phyloP scores from a whole-genome alignment of 1,284 basidiomycete species.

The Cutaneotrichosporon cyanovorans region DNA sequence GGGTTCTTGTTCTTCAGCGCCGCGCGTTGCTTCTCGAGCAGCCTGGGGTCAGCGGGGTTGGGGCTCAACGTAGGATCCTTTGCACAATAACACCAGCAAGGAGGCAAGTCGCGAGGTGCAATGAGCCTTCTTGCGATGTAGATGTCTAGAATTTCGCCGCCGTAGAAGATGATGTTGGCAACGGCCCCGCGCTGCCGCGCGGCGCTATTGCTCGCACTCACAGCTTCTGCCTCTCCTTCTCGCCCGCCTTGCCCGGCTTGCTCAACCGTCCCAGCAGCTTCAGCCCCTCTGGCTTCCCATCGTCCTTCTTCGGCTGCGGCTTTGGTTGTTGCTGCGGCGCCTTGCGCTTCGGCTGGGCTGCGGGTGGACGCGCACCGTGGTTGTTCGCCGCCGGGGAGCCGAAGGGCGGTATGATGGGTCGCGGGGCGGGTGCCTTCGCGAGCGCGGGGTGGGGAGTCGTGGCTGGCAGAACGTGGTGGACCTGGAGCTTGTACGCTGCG shows the following conservation, averaged over 20 bases:
- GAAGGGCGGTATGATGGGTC: conserved; percentile 6
- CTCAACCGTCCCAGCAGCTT: conserved; percentile 27
- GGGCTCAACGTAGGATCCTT: background rate
- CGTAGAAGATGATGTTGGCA: background rate
- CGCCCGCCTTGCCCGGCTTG: conserved; percentile 22
- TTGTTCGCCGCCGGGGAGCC: conserved; percentile 2
- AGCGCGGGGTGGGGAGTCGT: conserved; percentile 21
- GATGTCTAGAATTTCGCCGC: too few relatives aligned
- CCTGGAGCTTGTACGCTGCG: conserved; percentile 29
- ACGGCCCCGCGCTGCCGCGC: too few relatives aligned
- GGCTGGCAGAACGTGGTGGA: conserved; percentile 35
- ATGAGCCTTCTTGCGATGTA: too few relatives aligned
- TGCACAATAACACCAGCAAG: background rate
- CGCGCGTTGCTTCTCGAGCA: conserved; percentile 35
- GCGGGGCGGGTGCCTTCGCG: conserved; percentile 4
- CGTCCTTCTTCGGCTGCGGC: conserved; percentile 20
- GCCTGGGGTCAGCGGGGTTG: conserved; percentile 15
- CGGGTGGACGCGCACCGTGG: background rate
- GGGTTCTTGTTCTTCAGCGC: conserved; percentile 22
- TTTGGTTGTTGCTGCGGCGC: conserved; percentile 20
- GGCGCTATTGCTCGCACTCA: too few relatives aligned
- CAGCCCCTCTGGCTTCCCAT: conserved; percentile 29
- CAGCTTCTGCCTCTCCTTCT: conserved; percentile 30
- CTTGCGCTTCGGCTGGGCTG: conserved; percentile 3
- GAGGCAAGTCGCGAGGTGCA: too few relatives aligned